Conservation (phyloP, 2,329 filamentous ascomycete genomes). For the Colletotrichum tanaceti region DNA sequence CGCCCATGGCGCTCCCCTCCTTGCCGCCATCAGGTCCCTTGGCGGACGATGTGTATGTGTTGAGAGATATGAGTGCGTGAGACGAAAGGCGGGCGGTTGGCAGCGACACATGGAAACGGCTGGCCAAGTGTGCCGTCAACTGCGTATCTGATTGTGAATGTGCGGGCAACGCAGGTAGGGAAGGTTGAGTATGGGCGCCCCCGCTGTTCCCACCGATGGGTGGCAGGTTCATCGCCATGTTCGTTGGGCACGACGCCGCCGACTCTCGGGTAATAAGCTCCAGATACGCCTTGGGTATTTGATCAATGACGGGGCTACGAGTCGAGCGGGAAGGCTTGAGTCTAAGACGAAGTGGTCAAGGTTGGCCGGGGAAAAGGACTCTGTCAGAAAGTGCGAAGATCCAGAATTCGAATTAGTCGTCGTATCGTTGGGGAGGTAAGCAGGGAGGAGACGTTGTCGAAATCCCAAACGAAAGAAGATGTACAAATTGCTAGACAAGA, state of each 20-base stretch:
- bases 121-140: constrained; percentile 84
- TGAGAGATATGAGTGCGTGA: constrained; percentile 90
- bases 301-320: constrained; percentile 8
- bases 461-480: constrained; percentile 32
- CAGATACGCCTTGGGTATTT: constrained; percentile 11
- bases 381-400: neutral
- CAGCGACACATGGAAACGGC: constrained; percentile 89
- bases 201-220: constrained; percentile 61
- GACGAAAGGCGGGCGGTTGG: constrained; percentile 91
- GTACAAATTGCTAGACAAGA: constrained; percentile 26
- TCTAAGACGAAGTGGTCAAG: constrained; percentile 2
- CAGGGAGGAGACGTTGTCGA: constrained; percentile 9
- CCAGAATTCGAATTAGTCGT: constrained; percentile 30
- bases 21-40: constrained; percentile 91
- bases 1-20: constrained; percentile 91
- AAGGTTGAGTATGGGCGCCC: constrained; percentile 82
- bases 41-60: constrained; percentile 91
- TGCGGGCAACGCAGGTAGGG: constrained; percentile 86
- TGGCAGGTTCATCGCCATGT: constrained; percentile 71
- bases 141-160: constrained; percentile 84
- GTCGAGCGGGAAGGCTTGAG: neutral
- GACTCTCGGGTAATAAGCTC: constrained; percentile 14
- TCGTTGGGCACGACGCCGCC: constrained; percentile 56
- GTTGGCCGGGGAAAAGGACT: neutral
- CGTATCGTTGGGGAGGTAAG: constrained; percentile 14